Percentiles rank a stretch among this genome's conserved stretches.
These are phyloP conservation scores for Stellera chamaejasme DNA, from an alignment of 345 rosid genomes.

Conservation along the genomic window DNA sequence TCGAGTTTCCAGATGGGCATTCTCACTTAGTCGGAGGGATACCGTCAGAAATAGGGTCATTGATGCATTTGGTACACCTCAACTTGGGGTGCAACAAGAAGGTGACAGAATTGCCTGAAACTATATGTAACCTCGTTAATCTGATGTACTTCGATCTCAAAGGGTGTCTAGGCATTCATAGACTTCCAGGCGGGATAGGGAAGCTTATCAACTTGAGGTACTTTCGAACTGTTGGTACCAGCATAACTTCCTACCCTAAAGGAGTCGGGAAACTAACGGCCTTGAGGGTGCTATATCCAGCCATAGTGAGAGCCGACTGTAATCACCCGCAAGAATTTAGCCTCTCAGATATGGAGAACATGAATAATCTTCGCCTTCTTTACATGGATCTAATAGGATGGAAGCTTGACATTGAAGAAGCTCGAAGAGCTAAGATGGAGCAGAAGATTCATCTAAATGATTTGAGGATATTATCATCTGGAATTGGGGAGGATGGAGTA, in stretches of 20 bases:
- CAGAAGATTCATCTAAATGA: too few relatives aligned
- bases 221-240: not conserved
- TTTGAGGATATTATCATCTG: too few relatives aligned
- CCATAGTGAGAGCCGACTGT: constrained; percentile 1
- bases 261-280: not conserved
- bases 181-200: not conserved
- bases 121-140: not conserved
- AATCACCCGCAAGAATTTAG: constrained; percentile 1
- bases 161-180: not conserved
- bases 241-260: not conserved
- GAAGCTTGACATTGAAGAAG: too few relatives aligned
- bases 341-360: not conserved
- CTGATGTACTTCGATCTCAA: not conserved
- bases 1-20: too few relatives aligned
- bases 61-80: too few relatives aligned
- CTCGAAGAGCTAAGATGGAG: too few relatives aligned
- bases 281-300: not conserved
- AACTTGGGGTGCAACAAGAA: too few relatives aligned
- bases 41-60: too few relatives aligned
- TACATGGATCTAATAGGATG: not conserved
- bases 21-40: too few relatives aligned
- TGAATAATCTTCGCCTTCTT: not conserved
- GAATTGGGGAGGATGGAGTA: too few relatives aligned
- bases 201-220: not conserved
- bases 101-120: not conserved